Evolutionary conservation across 1,139 yeast species (phyloP), one percentile per base, ranked within the genome.

Genomic region (Magnusiomyces fungicola): DNA sequence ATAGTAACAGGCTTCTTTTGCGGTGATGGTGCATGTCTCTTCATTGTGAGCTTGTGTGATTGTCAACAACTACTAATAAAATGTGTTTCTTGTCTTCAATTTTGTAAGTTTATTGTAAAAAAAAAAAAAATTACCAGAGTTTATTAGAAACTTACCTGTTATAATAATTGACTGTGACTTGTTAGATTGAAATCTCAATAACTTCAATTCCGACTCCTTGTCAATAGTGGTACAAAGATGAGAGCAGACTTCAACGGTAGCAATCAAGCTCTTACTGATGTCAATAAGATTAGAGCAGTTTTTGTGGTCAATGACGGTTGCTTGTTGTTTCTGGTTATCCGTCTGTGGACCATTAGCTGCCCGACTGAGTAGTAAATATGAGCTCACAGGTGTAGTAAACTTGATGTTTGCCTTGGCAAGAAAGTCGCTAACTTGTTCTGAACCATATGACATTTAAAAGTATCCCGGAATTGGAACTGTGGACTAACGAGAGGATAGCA

Each of bases 401-500:
- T 32, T 30, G 27, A 42, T 42, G 38, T 42, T 42, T 30, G 45
- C 36, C 36, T 42, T 33, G n/a, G 45, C 12, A 21, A 42, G 38
- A 27, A 21, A 42, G 27, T 42, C 38, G 22, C 6, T 5, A n/a
- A 34, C 38, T 34, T 18, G 5, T 18, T 34, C 38, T 16, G 38
- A 34, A 18, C 38, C 38, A 19, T 18, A 19, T 18, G 38, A 34
- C 38, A 34, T 34, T 18, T 34, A 19, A 3, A 34, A 34, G 23
- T n/a, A n/a, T n/a, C n/a, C n/a, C n/a, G n/a, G n/a, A n/a, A n/a
- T n/a, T n/a, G n/a, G n/a, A n/a, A n/a, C n/a, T n/a, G n/a, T n/a
- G n/a, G n/a, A n/a, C n/a, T n/a, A n/a, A n/a, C n/a, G n/a, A n/a
- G n/a, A n/a, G n/a, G n/a, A n/a, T n/a, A n/a, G n/a, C n/a, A n/a